These are phyloP conservation scores for Pleodorina starrii DNA, from an alignment of 139 green algal species.

Conservation along the genomic window DNA sequence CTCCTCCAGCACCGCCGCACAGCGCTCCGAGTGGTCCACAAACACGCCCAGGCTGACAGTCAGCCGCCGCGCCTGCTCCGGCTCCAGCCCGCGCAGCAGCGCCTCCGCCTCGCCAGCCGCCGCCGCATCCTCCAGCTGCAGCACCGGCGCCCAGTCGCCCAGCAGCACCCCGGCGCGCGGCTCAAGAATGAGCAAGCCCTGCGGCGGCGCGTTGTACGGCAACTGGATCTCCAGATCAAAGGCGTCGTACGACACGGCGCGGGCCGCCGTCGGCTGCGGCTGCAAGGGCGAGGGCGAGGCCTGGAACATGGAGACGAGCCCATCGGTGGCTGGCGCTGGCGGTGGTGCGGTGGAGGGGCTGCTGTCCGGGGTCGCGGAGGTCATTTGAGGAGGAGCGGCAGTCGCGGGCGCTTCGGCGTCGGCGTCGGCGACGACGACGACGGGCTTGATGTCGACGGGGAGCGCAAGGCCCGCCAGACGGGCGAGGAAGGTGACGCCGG, in stretches of 20 bases:
- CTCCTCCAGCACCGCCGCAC: background rate
- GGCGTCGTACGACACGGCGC: background rate
- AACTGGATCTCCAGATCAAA: slow-evolving; percentile 38
- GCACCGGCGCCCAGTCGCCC: slow-evolving; percentile 26
- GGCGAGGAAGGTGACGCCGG: slow-evolving; percentile 29
- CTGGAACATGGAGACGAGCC: too few relatives aligned
- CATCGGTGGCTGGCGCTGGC: too few relatives aligned
- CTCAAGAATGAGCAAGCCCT: slow-evolving; percentile 46
- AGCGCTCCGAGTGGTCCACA: slow-evolving; percentile 45
- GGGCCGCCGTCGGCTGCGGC: too few relatives aligned
- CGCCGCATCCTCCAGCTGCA: slow-evolving; percentile 32
- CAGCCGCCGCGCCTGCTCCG: background rate
- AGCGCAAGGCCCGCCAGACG: slow-evolving; percentile 36
- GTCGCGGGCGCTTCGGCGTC: background rate
- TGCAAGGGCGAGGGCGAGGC: too few relatives aligned
- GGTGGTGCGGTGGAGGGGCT: background rate
- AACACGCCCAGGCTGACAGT: slow-evolving; percentile 17
- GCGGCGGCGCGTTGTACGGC: background rate
- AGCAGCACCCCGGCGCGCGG: slow-evolving; percentile 26
- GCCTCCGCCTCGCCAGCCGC: slow-evolving; percentile 3
- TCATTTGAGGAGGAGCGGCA: background rate
- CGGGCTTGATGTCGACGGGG: background rate
- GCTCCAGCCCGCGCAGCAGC: background rate
- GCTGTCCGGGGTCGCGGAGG: background rate
- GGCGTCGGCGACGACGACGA: background rate